Evolutionary conservation across 495 filamentous ascomycete species (phyloP), one percentile per base, ranked within the genome.

Genomic region (Trichoderma asperelloides): DNA sequence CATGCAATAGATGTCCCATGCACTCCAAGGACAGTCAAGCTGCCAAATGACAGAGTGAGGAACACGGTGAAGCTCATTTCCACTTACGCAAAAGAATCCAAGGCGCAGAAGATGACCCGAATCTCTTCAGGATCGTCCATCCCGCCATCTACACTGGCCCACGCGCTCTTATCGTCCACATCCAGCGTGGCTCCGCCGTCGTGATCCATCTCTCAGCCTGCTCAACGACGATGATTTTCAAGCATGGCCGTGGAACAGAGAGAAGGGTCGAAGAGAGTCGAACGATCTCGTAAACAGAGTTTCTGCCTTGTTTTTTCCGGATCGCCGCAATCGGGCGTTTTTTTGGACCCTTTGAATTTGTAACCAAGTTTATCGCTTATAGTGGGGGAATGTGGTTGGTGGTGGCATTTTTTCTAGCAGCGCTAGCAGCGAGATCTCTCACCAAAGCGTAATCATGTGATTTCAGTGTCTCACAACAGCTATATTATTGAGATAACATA

Each of bases 11-110:
- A 7, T n/a, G n/a, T n/a, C n/a, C n/a, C n/a, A n/a, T n/a, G n/a
- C 3, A 25, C 21, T 30, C 25, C 27, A 23, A 57, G n/a, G 3
- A 11, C 55, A 15, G 4, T 60, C 11, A 60, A 60, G 25, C 16
- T 21, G 23, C 9, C 55, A 60, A 7, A 12, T 28, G 30, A 2
- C 27, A 12, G 1, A 11, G 25, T 4, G 1, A 25, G n/a, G 3
- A 15, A 27, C 27, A 60, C n/a, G 47, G 4, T 21, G 12, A 47
- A 18, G 18, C 8, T 4, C 6, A 3, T 23, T 23, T 23, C 12
- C 64, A 86, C 91, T 75, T 78, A 96, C 93, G 87, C 84, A 74
- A 93, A 96, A 2, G 92, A 96, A 77, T 96, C 91, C 60, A 96
- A 76, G 0, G 90, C 87, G 39, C 86, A 85, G 74, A 89, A 89